phyloP scores from a whole-genome alignment of 257 asterid species.

The Phtheirospermum japonicum region DNA sequence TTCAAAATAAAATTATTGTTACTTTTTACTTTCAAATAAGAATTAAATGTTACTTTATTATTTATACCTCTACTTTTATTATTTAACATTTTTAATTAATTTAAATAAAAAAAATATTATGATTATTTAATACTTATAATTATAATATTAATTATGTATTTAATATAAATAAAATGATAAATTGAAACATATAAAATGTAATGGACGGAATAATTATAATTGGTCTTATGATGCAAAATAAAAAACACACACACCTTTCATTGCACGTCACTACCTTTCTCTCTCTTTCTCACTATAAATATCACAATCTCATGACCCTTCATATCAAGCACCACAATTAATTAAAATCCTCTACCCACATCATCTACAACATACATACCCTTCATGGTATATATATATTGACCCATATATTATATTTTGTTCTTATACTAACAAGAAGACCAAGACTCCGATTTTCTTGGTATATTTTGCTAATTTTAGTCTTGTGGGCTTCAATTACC shows the following conservation, averaged over 20 bases:
- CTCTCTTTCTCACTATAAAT: conserved; percentile 37
- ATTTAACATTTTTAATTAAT: too few species aligned
- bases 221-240: too few species aligned
- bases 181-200: too few species aligned
- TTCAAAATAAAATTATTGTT: too few species aligned
- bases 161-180: too few species aligned
- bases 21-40: too few species aligned
- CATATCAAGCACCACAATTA: conserved; percentile 1
- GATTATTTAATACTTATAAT: too few species aligned
- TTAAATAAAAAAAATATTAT: too few species aligned
- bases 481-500: neutral
- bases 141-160: too few species aligned
- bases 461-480: neutral
- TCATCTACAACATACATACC: neutral
- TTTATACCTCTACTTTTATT: too few species aligned
- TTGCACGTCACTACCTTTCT: conserved; percentile 55
- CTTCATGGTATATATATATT: neutral
- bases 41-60: too few species aligned
- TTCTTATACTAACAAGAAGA: neutral
- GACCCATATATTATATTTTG: neutral
- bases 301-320: conserved; percentile 21
- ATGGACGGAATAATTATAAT: too few species aligned
- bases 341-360: neutral
- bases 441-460: neutral
- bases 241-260: conserved; percentile 46